Percentiles rank a stretch among this genome's conserved stretches.
These are phyloP conservation scores for Phytopythium vexans DNA, from an alignment of 352 stramenopile genomes.

Conservation along the genomic window DNA sequence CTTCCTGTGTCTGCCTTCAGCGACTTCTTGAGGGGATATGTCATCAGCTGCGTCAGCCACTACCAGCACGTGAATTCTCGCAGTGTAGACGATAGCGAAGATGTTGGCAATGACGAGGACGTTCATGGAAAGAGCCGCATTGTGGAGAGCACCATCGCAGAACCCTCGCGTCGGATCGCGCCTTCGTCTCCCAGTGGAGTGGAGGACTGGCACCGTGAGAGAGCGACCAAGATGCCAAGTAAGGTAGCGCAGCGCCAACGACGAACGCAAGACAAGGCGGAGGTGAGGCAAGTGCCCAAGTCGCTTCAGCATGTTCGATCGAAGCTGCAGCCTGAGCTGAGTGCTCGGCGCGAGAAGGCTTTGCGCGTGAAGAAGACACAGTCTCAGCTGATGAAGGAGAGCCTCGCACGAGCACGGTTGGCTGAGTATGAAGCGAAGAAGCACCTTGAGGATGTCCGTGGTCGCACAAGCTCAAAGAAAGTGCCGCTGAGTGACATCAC, in stretches of 20 bases:
- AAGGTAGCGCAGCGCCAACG: slow-evolving; percentile 6
- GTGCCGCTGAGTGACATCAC: slow-evolving; percentile 54
- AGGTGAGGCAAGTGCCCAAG: slow-evolving; percentile 7
- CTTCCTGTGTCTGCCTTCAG: slow-evolving; percentile 47
- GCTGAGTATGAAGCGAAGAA: slow-evolving; percentile 51
- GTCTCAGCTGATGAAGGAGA: slow-evolving; percentile 71
- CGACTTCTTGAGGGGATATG: slow-evolving; percentile 58
- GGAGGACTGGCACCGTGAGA: neutral
- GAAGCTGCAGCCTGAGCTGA: slow-evolving; percentile 65
- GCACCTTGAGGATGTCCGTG: slow-evolving; percentile 22
- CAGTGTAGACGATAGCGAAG: slow-evolving; percentile 1
- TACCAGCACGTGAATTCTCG: slow-evolving; percentile 6
- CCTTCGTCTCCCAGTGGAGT: too few relatives aligned
- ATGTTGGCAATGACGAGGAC: neutral
- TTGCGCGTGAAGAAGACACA: slow-evolving; percentile 78
- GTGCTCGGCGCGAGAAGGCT: slow-evolving; percentile 46
- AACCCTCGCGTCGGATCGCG: neutral
- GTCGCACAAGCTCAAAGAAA: slow-evolving; percentile 13
- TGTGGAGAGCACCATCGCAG: neutral
- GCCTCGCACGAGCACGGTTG: slow-evolving; percentile 44
- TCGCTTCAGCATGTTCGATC: slow-evolving; percentile 44
- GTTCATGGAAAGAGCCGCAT: too few relatives aligned
- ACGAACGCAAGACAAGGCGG: slow-evolving; percentile 8
- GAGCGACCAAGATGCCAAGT: neutral
- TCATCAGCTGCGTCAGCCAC: slow-evolving; percentile 36